Percentiles rank a stretch among this genome's conserved stretches.
phyloP scores from a whole-genome alignment of 2,329 filamentous ascomycete genomes.

The Leptodontidium sp. region DNA sequence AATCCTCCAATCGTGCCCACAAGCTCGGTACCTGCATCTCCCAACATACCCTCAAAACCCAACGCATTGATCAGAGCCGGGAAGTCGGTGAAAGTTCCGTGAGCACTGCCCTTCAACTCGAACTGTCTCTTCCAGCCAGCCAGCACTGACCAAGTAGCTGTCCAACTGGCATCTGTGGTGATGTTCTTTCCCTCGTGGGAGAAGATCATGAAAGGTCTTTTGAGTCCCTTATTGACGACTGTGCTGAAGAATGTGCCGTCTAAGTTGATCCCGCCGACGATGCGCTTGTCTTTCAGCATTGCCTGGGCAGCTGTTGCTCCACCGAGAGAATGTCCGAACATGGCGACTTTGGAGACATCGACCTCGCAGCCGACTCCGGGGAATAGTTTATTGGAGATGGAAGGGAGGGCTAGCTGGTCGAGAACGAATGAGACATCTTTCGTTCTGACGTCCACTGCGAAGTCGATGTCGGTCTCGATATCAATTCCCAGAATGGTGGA shows the following conservation, averaged over 20 bases:
- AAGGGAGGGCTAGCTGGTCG: constrained; percentile 31
- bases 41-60: constrained; percentile 22
- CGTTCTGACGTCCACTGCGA: constrained; percentile 34
- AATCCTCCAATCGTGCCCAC: constrained; percentile 45
- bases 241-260: constrained; percentile 49
- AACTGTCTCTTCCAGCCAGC: constrained; percentile 47
- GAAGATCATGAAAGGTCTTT: constrained; percentile 46
- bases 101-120: constrained; percentile 42
- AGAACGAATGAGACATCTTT: constrained; percentile 42
- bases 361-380: constrained; percentile 31
- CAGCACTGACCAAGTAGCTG: constrained; percentile 39
- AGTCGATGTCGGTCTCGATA: constrained; percentile 29
- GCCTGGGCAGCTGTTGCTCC: constrained; percentile 48
- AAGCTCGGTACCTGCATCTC: constrained; percentile 21
- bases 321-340: constrained; percentile 48
- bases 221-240: constrained; percentile 40
- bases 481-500: constrained; percentile 31
- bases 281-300: constrained; percentile 44
- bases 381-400: constrained; percentile 18
- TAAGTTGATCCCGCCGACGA: constrained; percentile 50
- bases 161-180: constrained; percentile 44
- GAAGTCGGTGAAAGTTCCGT: constrained; percentile 47
- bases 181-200: constrained; percentile 42
- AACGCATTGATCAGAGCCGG: constrained; percentile 36
- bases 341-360: constrained; percentile 44